phyloP scores from a whole-genome alignment of 73 alveolate genomes.

The Paramecium bursaria region DNA sequence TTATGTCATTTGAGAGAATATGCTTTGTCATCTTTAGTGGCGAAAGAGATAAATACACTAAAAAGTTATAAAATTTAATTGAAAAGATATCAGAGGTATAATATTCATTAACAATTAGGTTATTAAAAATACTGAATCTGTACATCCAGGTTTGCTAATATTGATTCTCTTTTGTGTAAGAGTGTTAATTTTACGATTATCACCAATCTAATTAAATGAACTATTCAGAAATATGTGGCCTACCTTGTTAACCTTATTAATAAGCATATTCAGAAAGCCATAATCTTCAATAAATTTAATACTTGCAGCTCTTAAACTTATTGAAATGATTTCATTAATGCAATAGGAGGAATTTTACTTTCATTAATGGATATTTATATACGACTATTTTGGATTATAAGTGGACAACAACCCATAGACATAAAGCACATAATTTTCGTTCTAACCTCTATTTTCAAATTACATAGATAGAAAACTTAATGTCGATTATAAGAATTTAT shows the following conservation, averaged over 20 bases:
- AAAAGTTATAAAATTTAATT: conserved; percentile 38
- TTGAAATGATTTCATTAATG: conserved; percentile 63
- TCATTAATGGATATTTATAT: conserved; percentile 69
- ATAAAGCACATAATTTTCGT: conserved; percentile 30
- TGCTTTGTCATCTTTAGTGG: conserved; percentile 69
- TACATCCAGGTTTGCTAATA: conserved; percentile 57
- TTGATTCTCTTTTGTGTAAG: conserved; percentile 65
- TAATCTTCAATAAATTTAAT: conserved; percentile 51
- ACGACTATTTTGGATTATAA: conserved; percentile 63
- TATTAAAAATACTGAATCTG: conserved; percentile 58
- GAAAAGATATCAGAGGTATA: conserved; percentile 65
- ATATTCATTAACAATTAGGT: neutral
- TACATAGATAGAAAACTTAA: conserved; percentile 23
- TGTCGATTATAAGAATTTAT: conserved; percentile 43
- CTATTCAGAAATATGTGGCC: conserved; percentile 71
- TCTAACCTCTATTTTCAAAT: conserved; percentile 61
- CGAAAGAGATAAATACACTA: conserved; percentile 59
- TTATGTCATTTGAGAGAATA: conserved; percentile 62
- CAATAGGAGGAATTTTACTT: conserved; percentile 62
- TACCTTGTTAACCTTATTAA: conserved; percentile 54
- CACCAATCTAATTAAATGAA: conserved; percentile 63
- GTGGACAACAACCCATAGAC: neutral
- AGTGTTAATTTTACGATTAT: conserved; percentile 58
- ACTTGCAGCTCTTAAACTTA: conserved; percentile 64
- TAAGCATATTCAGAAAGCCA: conserved; percentile 45